Percentiles rank a stretch among this genome's conserved stretches.
These are phyloP conservation scores for Talaromyces albobiverticillius DNA, from an alignment of 2,329 filamentous ascomycete species.

Conservation along the genomic window DNA sequence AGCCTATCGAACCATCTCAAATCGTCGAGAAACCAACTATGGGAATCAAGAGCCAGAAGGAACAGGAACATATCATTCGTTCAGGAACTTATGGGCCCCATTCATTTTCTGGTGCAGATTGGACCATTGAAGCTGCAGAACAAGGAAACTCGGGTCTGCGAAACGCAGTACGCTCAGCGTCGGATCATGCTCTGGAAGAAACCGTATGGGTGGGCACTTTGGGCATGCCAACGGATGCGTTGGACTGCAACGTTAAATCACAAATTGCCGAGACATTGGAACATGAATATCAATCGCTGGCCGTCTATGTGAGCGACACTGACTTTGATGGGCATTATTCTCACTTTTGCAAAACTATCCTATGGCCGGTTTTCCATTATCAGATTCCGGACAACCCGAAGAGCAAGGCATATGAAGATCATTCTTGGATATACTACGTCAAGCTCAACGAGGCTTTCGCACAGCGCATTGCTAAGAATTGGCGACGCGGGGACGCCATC, in stretches of 20 bases:
- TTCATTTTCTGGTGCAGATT: slow-evolving; percentile 72
- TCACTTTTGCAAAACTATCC: slow-evolving; percentile 95
- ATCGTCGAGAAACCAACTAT: slow-evolving; percentile 14
- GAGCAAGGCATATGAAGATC: slow-evolving; percentile 96
- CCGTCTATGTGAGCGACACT: slow-evolving; percentile 83
- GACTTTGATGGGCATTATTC: slow-evolving; percentile 94
- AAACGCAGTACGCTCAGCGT: slow-evolving; percentile 79
- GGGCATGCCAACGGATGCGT: slow-evolving; percentile 87
- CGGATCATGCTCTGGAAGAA: slow-evolving; percentile 64
- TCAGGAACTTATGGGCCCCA: slow-evolving; percentile 46
- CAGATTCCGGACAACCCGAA: slow-evolving; percentile 97
- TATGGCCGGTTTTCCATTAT: slow-evolving; percentile 98
- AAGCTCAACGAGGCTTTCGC: slow-evolving; percentile 92
- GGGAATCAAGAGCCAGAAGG: slow-evolving; percentile 20
- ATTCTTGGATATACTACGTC: slow-evolving; percentile 94
- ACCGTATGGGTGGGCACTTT: slow-evolving; percentile 90
- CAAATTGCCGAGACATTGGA: slow-evolving; percentile 81
- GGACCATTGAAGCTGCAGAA: slow-evolving; percentile 79
- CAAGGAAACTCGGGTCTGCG: slow-evolving; percentile 90
- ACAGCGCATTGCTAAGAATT: slow-evolving; percentile 83
- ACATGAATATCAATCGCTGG: slow-evolving; percentile 76
- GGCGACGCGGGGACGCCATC: slow-evolving; percentile 88
- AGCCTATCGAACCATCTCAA: slow-evolving; percentile 33
- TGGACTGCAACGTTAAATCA: slow-evolving; percentile 71
- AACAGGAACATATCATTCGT: slow-evolving; percentile 36